Base-by-base conservation (phyloP, 371 early-diverging fungal genomes). In the Coemansia sp. region DNA sequence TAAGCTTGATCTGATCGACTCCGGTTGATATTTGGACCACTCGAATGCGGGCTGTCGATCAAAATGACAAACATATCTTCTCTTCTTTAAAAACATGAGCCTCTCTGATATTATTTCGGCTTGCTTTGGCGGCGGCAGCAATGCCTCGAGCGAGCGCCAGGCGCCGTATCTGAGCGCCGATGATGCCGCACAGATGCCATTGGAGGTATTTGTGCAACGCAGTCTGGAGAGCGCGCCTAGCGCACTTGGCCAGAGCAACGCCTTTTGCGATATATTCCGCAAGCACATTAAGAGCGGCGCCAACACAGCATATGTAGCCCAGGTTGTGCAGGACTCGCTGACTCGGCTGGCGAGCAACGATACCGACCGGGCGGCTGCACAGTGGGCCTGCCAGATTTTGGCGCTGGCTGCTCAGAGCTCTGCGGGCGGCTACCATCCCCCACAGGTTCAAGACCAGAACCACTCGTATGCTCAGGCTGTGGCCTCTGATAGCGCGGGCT, bases 141-240 rank as follows among this genome's bases (percentile, higher is more conserved):
- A 40, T 17, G 9, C 29, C 49, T 40, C 58, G 15, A 26, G 40
- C 49, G 29, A 51, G 17, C 78, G 75, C 53, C 66, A 69, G 40
- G 66, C 70, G 23, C 70, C 78, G 5, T 70, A 63, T 7, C 66
- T 78, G 11, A 61, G 67, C 24, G 66, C 78, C n/a, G 66, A 80
- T 6, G 70, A 81, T 57, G 80, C 80, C 3, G 52, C 82, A 28
- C 54, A 68, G 39, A 58, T 80, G 69, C 75, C 73, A 12, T 59
- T 80, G 36, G 76, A 80, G 17, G 63, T 56, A 8, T 80, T 80
- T 67, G 53, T 80, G n/a, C 65, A 70, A 44, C 79, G 78, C 60
- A 78, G 73, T 40, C 57, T 80, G 19, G 78, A 81, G 36, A 68
- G 81, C 51, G 72, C 82, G 0, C 80, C 80, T 3, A 80, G 81